Conservation (phyloP, 139 green algal species). For the Asterochloris erici region DNA sequence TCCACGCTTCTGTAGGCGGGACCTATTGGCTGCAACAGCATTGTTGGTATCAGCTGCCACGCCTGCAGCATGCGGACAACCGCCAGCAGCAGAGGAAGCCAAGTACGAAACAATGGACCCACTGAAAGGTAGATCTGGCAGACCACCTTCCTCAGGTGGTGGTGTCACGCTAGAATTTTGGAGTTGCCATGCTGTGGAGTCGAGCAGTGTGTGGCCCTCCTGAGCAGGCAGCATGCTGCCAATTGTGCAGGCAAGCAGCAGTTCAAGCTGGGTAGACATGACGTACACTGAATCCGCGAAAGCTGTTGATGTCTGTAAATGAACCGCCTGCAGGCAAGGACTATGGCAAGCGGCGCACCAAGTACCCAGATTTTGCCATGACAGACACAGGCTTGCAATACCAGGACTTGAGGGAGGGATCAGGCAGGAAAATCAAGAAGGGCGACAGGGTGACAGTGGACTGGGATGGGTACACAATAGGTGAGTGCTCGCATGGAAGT, state of each 20-base stretch:
- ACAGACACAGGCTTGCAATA: conserved; percentile 58
- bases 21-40: too few relatives aligned
- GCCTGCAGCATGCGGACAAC: not conserved
- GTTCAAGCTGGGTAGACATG: conserved; percentile 8
- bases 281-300: too few relatives aligned
- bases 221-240: too few relatives aligned
- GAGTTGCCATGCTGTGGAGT: too few relatives aligned
- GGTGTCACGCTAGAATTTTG: too few relatives aligned
- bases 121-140: conserved; percentile 30
- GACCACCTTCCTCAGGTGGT: too few relatives aligned
- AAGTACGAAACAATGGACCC: conserved; percentile 56
- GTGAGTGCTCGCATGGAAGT: not conserved
- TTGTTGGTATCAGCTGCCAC: too few relatives aligned
- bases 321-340: conserved; percentile 64
- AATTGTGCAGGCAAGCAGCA: too few relatives aligned
- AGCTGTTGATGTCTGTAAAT: too few relatives aligned
- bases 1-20: too few relatives aligned
- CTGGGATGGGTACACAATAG: conserved; percentile 87
- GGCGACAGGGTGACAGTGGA: conserved; percentile 78
- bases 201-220: too few relatives aligned
- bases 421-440: conserved; percentile 15
- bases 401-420: conserved; percentile 59
- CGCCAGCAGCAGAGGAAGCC: not conserved
- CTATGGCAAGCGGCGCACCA: conserved; percentile 84
- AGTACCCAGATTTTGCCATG: conserved; percentile 45